These are phyloP conservation scores for Podila clonocystis DNA, from an alignment of 192 early-diverging fungal genomes.

Conservation along the genomic window DNA sequence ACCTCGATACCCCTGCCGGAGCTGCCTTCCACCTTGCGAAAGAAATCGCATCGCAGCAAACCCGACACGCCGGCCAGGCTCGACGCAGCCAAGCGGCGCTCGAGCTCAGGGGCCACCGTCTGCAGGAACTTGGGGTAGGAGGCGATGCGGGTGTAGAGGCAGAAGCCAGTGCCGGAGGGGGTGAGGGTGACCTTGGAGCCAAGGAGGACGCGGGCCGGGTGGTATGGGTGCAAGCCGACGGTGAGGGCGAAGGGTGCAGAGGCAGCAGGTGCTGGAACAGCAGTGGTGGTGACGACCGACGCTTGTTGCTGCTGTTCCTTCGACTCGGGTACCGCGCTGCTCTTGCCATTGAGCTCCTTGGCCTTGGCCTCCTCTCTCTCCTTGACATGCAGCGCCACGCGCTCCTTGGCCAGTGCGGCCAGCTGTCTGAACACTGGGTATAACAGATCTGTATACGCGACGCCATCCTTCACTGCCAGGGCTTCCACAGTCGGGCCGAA, in stretches of 20 bases:
- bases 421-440: conserved; percentile 4
- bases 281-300: not conserved
- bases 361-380: not conserved
- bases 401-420: not conserved
- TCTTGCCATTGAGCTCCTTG: not conserved
- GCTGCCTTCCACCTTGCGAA: conserved; percentile 26
- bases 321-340: not conserved
- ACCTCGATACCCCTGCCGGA: conserved; percentile 18
- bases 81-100: conserved; percentile 18
- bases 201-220: conserved; percentile 12
- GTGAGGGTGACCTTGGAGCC: conserved; percentile 16
- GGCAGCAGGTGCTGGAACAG: not conserved
- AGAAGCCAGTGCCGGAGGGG: not conserved
- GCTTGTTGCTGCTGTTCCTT: not conserved
- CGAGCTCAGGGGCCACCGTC: conserved; percentile 15
- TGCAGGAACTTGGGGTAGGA: conserved; percentile 30
- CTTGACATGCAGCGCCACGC: not conserved
- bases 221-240: not conserved
- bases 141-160: conserved; percentile 26
- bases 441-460: not conserved
- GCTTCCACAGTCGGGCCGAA: not conserved
- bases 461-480: not conserved
- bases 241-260: not conserved
- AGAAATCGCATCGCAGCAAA: conserved; percentile 19
- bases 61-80: conserved; percentile 1